phyloP scores from a whole-genome alignment of 192 early-diverging fungal genomes.

The Podila horticola region DNA sequence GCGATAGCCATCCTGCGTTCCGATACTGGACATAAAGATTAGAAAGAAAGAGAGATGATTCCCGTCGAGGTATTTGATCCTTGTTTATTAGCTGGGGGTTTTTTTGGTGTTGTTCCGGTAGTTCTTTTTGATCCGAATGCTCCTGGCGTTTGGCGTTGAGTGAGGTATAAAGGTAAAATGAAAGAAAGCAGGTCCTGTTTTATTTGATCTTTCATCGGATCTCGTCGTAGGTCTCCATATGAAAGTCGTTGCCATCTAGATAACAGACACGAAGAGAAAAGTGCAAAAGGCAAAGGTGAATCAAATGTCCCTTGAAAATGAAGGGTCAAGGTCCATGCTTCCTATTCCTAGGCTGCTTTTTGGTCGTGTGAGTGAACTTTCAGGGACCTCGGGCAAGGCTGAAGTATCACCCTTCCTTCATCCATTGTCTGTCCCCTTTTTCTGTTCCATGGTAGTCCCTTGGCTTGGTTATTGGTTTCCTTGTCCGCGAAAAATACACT shows the following conservation, averaged over 20 bases:
- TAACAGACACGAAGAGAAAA: not conserved
- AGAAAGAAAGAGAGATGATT: not conserved
- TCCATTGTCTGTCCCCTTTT: not conserved
- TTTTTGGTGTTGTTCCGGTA: too few relatives aligned
- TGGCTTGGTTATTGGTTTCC: not conserved
- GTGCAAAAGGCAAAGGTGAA: not conserved
- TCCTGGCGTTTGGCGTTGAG: not conserved
- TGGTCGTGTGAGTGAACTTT: too few relatives aligned
- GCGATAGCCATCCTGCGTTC: constrained; percentile 41
- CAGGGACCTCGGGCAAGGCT: too few relatives aligned
- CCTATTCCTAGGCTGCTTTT: too few relatives aligned
- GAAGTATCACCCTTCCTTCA: not conserved
- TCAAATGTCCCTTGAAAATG: not conserved
- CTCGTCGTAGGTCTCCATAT: constrained; percentile 29
- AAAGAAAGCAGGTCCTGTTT: not conserved
- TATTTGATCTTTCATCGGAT: constrained; percentile 1
- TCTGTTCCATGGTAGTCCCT: not conserved
- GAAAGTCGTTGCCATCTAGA: constrained; percentile 17
- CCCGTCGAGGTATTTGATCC: not conserved
- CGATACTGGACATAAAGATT: constrained; percentile 15
- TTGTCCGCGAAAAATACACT: not conserved
- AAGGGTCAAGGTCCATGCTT: too few relatives aligned
- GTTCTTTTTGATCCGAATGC: too few relatives aligned
- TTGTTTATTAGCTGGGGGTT: too few relatives aligned
- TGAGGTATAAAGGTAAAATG: constrained; percentile 10